Evolutionary conservation across 2,329 filamentous ascomycete species (phyloP).

Genomic region (Penicillium sp.): DNA sequence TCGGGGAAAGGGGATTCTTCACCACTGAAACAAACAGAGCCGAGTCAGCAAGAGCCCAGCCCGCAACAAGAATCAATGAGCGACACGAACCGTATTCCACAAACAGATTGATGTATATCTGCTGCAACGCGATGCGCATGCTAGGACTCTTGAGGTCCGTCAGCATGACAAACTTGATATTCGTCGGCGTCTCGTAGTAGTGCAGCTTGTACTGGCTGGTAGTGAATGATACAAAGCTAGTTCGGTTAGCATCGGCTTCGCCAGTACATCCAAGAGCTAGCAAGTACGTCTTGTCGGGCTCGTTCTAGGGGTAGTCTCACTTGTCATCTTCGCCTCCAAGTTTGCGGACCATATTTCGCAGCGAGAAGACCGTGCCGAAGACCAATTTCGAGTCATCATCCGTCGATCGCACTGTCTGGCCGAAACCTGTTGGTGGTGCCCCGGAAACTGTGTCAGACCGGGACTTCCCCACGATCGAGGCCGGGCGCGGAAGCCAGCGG

Average conservation of each 20-base stretch:
- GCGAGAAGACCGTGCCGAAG: slow-evolving; percentile 93
- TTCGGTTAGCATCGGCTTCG: neutral
- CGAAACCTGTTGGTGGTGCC: slow-evolving; percentile 38
- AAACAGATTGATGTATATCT: slow-evolving; percentile 98
- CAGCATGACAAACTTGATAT: slow-evolving; percentile 93
- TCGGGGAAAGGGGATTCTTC: slow-evolving; percentile 62
- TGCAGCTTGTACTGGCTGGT: slow-evolving; percentile 97
- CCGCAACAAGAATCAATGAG: neutral
- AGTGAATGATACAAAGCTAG: slow-evolving; percentile 85
- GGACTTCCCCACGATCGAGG: slow-evolving; percentile 47
- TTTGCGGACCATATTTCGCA: slow-evolving; percentile 95
- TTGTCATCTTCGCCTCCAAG: slow-evolving; percentile 87
- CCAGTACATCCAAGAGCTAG: neutral
- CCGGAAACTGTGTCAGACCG: slow-evolving; percentile 49
- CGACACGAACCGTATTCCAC: slow-evolving; percentile 75
- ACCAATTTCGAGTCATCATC: slow-evolving; percentile 93
- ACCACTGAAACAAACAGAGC: slow-evolving; percentile 47
- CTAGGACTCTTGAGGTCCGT: slow-evolving; percentile 86
- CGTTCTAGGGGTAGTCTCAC: slow-evolving; percentile 35
- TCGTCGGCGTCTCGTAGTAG: slow-evolving; percentile 97
- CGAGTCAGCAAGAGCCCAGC: slow-evolving; percentile 6
- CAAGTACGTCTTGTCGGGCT: neutral
- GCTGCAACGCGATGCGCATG: slow-evolving; percentile 90
- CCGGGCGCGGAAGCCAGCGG: slow-evolving; percentile 67
- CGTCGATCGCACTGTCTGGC: slow-evolving; percentile 51